Base-by-base conservation (phyloP, 1,284 basidiomycete genomes). In the Pseudozyma pruni region DNA sequence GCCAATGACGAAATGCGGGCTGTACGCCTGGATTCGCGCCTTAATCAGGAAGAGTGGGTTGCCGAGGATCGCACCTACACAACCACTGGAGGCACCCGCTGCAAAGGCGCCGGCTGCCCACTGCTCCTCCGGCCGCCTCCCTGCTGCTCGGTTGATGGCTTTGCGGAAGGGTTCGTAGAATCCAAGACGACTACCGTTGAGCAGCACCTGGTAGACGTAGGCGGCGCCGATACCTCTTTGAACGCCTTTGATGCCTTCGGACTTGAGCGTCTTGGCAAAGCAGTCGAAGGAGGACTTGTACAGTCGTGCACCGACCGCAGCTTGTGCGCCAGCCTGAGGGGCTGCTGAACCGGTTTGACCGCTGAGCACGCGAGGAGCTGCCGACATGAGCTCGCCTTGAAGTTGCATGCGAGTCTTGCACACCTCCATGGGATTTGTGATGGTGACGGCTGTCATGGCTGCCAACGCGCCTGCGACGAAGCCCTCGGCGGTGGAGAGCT, bases 31-130 rank as follows among this genome's bases (percentile, higher is more conserved):
- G 89, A 98, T 95, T 42, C 95, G 88, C 8, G 95, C 95, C 85
- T 98, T 98, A 81, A 98, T 89, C 47, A 98, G 86, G 85, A 96
- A 98, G 16, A 98, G 85, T 0, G 96, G 95, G 77, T 95, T 98
- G 44, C 95, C 95, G 32, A 96, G 85, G 34, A 89, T 87, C 0
- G 94, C 92, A 81, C 94, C 94, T 31, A 97, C 89, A 47, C 90
- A 89, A 32, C 95, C 95, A 74, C 91, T 94, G 1, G 87, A 86
- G 2, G 93, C 93, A 6, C 95, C 94, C 14, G 94, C 93, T 10
- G 89, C 83, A 32, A 97, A 58, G 11, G 78, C 78, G 27, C 64
- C 80, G 37, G 74, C 76, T 1, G 72, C 81, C 59, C 84, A 50
- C 90, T 91, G 2, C 90, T 94, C 45, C 86, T 83, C 29, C 86